A percentile compares a stretch with the other conserved stretches of the same genome.
These are phyloP conservation scores for Apiotrichum gamsii DNA, from an alignment of 1,284 basidiomycete genomes.

Conservation along the genomic window DNA sequence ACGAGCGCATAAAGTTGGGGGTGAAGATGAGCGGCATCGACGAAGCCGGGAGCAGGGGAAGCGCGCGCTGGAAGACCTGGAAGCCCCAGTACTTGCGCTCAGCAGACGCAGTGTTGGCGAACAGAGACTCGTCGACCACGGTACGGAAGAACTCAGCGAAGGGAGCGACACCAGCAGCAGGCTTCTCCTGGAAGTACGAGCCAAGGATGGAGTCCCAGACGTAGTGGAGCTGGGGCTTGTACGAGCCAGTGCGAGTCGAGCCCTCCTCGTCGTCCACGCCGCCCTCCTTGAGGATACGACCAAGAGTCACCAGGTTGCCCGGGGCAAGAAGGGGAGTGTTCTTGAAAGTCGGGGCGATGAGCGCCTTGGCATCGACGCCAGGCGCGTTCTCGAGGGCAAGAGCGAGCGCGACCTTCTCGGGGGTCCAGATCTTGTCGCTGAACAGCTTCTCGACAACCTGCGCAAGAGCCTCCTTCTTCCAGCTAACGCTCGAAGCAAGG, in stretches of 20 bases:
- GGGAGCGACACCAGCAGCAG: slow-evolving; percentile 53
- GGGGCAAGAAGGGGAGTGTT: slow-evolving; percentile 58
- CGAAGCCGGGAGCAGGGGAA: slow-evolving; percentile 60
- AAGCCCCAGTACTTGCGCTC: slow-evolving; percentile 96
- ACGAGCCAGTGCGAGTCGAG: slow-evolving; percentile 52
- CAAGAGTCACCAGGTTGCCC: slow-evolving; percentile 66
- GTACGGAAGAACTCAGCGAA: slow-evolving; percentile 87
- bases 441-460: slow-evolving; percentile 55
- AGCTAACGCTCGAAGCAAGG: slow-evolving; percentile 56
- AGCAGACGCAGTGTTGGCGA: slow-evolving; percentile 72
- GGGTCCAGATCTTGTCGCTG: slow-evolving; percentile 63
- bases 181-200: slow-evolving; percentile 56
- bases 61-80: slow-evolving; percentile 76
- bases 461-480: slow-evolving; percentile 65
- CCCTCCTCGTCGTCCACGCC: slow-evolving; percentile 38
- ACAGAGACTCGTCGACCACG: slow-evolving; percentile 87
- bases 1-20: slow-evolving; percentile 90
- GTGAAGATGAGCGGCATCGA: slow-evolving; percentile 73
- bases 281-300: slow-evolving; percentile 62
- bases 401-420: slow-evolving; percentile 79
- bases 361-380: slow-evolving; percentile 60
- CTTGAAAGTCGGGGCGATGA: slow-evolving; percentile 74
- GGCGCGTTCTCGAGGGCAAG: slow-evolving; percentile 54
- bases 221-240: slow-evolving; percentile 88
- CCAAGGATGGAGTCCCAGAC: slow-evolving; percentile 83